These are phyloP conservation scores for Fusarium austroafricanum DNA, from an alignment of 2,329 filamentous ascomycete species.

Conservation along the genomic window DNA sequence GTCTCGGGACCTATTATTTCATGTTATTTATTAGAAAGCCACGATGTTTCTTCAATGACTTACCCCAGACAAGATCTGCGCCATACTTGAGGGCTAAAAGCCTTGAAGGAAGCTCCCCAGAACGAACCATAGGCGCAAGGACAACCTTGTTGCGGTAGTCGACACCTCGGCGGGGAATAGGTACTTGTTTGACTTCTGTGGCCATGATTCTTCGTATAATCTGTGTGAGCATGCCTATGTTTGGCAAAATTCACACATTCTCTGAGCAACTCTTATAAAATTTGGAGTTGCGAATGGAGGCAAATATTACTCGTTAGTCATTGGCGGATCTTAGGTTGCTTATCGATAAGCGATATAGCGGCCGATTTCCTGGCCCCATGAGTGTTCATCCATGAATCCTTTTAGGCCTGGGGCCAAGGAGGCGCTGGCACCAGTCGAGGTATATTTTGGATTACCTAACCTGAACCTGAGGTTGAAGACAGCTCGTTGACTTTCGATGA, in stretches of 20 bases:
- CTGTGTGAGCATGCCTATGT: slow-evolving; percentile 48
- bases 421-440: too few species aligned
- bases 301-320: slow-evolving; percentile 33
- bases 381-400: too few species aligned
- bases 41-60: slow-evolving; percentile 41
- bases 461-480: too few species aligned
- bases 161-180: slow-evolving; percentile 88
- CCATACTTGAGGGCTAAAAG: slow-evolving; percentile 93
- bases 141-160: slow-evolving; percentile 96
- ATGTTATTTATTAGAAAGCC: slow-evolving; percentile 2
- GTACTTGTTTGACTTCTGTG: slow-evolving; percentile 72
- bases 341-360: slow-evolving; percentile 42
- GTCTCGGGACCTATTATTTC: slow-evolving; percentile 81
- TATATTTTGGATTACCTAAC: too few species aligned
- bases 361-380: slow-evolving; percentile 1
- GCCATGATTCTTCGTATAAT: slow-evolving; percentile 67
- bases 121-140: slow-evolving; percentile 96
- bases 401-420: too few species aligned
- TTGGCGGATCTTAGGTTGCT: slow-evolving; percentile 15
- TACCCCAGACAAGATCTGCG: slow-evolving; percentile 96
- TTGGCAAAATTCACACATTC: slow-evolving; percentile 21
- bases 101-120: slow-evolving; percentile 92
- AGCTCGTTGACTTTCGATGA: not conserved
- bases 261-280: slow-evolving; percentile 21
- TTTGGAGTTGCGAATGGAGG: slow-evolving; percentile 31